phyloP scores from a whole-genome alignment of 805 yeast genomes.

The Maudiozyma bulderi region DNA sequence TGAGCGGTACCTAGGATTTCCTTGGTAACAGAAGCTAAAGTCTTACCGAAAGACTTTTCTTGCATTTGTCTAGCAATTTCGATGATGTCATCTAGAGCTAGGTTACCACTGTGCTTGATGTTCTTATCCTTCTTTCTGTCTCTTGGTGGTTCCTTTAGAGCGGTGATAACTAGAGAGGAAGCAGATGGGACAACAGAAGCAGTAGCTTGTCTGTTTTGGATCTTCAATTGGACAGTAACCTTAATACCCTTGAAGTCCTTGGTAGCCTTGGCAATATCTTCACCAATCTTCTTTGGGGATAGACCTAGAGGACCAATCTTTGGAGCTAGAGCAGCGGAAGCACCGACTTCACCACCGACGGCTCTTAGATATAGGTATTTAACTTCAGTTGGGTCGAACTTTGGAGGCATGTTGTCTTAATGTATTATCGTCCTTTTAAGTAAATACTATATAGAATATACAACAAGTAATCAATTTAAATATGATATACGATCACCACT shows the following conservation, averaged over 20 bases:
- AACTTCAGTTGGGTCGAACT: constrained; percentile 98
- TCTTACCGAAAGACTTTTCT: constrained; percentile 97
- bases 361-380: constrained; percentile 98
- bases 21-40: constrained; percentile 91
- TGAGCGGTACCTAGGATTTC: constrained; percentile 99
- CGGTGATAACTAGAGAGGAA: constrained; percentile 96
- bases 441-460: neutral
- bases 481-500: no score
- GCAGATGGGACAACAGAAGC: constrained; percentile 99
- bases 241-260: constrained; percentile 98
- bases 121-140: constrained; percentile 99
- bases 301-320: constrained; percentile 99
- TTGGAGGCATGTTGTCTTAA: constrained; percentile 74
- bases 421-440: constrained; percentile 2
- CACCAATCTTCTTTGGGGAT: constrained; percentile 99
- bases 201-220: constrained; percentile 99
- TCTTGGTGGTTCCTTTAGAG: constrained; percentile 99
- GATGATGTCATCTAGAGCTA: constrained; percentile 90
- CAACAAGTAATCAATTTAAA: neutral
- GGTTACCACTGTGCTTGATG: constrained; percentile 98
- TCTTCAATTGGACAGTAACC: constrained; percentile 96
- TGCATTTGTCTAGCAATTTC: constrained; percentile 97
- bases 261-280: constrained; percentile 99
- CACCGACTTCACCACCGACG: constrained; percentile 99
- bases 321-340: constrained; percentile 99